Base-by-base conservation (phyloP, 2,329 filamentous ascomycete species). In the Ophiocordyceps camponoti-leonardi region DNA sequence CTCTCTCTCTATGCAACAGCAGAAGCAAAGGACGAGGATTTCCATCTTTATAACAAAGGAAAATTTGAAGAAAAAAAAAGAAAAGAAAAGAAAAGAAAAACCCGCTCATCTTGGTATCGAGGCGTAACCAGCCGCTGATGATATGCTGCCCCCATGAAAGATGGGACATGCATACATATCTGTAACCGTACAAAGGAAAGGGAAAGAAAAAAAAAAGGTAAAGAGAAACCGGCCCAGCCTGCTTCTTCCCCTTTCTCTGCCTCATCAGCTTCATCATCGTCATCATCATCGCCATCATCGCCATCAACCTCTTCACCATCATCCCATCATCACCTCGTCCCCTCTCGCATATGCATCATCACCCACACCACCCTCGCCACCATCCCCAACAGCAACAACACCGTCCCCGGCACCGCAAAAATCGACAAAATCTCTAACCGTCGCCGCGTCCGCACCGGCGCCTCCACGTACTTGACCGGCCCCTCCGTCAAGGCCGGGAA, bases 401-500 rank as follows among this genome's bases (percentile, higher is more conserved):
- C 65, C 5, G 63, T 59, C 8, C 66, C 71, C 14, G 73, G 53
- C 42, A 77, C 67, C 22, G 64, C 59, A 45, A 72, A 78, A 8
- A 79, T 64, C 53, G 73, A 67, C 31, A 73, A 48, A 48, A 78
- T 70, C 52, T 80, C 76, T 59, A 67, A 73, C 44, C 67, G 67
- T 45, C 69, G 59, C 40, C 67, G 63, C 1, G 74, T 71, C 26
- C 70, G 69, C 20, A 80, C 72, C 52, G 73, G 65, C 1, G 76
- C 79, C 59, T 79, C 75, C 53, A 80, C 64, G 45, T 71, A 73
- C 0, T 63, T 61, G 41, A 63, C 57, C 43, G 62, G 60, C n/a
- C 62, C 62, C 16, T 61, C 67, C 7, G 77, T 67, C 50, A 82
- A 80, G 4, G 79, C 71, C 0, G 92, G 92, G 56, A 96, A 94